Evolutionary conservation across 1,139 yeast genomes (phyloP).

Genomic region (Geotrichum restrictum): DNA sequence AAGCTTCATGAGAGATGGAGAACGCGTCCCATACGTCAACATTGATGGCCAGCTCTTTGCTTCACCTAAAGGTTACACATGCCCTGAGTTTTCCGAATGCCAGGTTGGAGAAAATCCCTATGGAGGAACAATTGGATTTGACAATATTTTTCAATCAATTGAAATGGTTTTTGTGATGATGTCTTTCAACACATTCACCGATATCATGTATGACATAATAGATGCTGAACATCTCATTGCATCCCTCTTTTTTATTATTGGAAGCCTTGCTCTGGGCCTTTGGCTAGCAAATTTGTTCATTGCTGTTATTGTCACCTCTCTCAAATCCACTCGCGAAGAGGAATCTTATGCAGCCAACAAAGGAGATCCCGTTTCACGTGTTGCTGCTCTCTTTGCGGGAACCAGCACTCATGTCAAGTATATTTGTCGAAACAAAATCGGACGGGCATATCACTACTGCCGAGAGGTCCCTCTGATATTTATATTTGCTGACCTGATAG

Average conservation of each 20-base stretch:
- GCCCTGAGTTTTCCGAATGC: conserved; percentile 77
- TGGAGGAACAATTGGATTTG: conserved; percentile 72
- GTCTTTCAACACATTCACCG: conserved; percentile 89
- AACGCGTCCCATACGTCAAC: conserved; percentile 52
- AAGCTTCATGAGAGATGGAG: conserved; percentile 50
- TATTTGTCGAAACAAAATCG: conserved; percentile 24
- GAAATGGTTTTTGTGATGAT: conserved; percentile 83
- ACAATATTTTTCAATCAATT: conserved; percentile 75
- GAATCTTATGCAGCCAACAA: conserved; percentile 10
- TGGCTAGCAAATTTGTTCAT: conserved; percentile 84
- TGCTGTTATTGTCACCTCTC: conserved; percentile 83
- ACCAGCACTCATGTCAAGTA: conserved; percentile 23
- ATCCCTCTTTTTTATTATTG: conserved; percentile 67
- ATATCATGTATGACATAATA: conserved; percentile 81
- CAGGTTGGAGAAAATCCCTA: conserved; percentile 66
- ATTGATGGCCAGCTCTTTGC: conserved; percentile 48
- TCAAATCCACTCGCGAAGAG: conserved; percentile 40
- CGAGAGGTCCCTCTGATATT: conserved; percentile 47
- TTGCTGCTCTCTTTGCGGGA: neutral
- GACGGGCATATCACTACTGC: conserved; percentile 25
- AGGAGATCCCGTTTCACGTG: conserved; percentile 10
- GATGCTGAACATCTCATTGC: conserved; percentile 80
- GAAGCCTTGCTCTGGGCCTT: conserved; percentile 69
- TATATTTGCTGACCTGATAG: conserved; percentile 49
- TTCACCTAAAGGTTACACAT: conserved; percentile 66